Evolutionary conservation across 2,329 filamentous ascomycete species (phyloP), one percentile per base, ranked within the genome.

Genomic region (Aschersonia sp.): DNA sequence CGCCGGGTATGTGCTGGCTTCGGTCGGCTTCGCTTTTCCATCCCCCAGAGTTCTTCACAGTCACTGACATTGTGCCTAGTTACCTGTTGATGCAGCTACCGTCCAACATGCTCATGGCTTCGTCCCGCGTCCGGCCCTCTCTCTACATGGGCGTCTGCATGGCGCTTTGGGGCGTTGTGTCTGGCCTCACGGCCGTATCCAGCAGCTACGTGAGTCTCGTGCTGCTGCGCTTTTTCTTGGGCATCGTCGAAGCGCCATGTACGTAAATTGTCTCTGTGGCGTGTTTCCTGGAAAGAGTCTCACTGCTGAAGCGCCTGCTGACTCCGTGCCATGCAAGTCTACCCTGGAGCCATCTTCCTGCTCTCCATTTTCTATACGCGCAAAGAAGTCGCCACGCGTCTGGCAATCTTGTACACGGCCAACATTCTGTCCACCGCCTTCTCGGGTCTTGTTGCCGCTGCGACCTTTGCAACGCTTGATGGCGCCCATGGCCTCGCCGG

Each of bases 351-450:
- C 0, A 67, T 75, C 0, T 74, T 72, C 44, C 51, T 76, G 42
- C 46, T 62, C 28, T 54, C 72, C 0, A 58, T 72, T 0, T 76
- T 75, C 51, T 85, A 86, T 55, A 84, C 78, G 0, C 70, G 80
- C 28, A 77, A 77, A 53, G 82, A 84, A 56, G 63, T 83, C 0
- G 77, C 73, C 2, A 67, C 80, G n/a, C 69, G 80, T 12, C 82
- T 78, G 29, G 76, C 77, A 9, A 68, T 82, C 6, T 67, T 67
- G 0, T 67, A 73, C 49, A 77, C 78, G 0, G 83, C 80, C 0
- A 78, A 78, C 5, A 66, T 85, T 9, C 71, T 85, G 5, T 80
- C 78, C 0, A 80, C 80, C 0, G 81, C 82, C 0, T 85, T 86
- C 55, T 80, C 79, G 0, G 81, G 79, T 2, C 59, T 79, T 3